These are phyloP conservation scores for Pyricularia grisea DNA, from an alignment of 2,329 filamentous ascomycete species.

Conservation along the genomic window DNA sequence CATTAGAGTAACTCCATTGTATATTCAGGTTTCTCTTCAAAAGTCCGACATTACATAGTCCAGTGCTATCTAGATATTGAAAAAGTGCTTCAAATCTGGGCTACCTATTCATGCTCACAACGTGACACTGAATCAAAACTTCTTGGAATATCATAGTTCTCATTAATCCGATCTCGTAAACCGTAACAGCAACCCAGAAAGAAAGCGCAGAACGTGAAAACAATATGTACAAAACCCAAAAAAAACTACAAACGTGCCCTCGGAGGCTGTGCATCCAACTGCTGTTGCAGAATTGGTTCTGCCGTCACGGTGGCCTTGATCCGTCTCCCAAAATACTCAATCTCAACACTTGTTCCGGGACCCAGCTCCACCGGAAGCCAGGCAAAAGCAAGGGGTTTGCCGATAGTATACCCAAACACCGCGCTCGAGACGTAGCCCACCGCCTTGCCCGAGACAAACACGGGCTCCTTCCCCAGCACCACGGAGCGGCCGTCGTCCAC, in stretches of 20 bases:
- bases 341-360: slow-evolving; percentile 42
- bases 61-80: no score
- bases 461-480: slow-evolving; percentile 53
- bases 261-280: neutral
- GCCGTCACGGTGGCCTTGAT: slow-evolving; percentile 42
- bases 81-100: no score
- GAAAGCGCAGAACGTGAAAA: neutral
- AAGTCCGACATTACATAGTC: no score
- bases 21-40: no score
- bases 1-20: no score
- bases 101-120: no score
- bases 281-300: slow-evolving; percentile 29
- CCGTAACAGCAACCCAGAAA: neutral
- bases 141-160: neutral
- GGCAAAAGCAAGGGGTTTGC: slow-evolving; percentile 50
- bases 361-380: slow-evolving; percentile 39
- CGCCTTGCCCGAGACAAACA: slow-evolving; percentile 35
- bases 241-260: neutral
- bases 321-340: slow-evolving; percentile 51
- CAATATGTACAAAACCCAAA: neutral
- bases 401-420: slow-evolving; percentile 49
- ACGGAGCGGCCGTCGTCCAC: slow-evolving; percentile 47
- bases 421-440: slow-evolving; percentile 52
- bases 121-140: no score
- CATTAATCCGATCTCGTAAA: neutral